phyloP scores from a whole-genome alignment of 768 basidiomycete genomes.

The Naganishia vishniacii region DNA sequence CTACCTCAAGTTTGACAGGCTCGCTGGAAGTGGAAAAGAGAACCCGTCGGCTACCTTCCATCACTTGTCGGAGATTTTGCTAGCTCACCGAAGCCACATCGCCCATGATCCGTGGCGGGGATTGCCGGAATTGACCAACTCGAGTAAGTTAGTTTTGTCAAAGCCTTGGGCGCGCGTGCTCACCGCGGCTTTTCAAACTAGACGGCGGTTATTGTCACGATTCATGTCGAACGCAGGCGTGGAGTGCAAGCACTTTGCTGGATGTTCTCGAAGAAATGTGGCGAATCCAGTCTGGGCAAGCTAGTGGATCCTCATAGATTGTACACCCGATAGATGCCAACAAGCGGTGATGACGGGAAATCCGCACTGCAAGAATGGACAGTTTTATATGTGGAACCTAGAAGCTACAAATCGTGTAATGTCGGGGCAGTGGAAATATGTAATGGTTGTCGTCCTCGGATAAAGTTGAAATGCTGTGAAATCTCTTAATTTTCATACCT shows the following conservation, averaged over 20 bases:
- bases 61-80: conserved; percentile 67
- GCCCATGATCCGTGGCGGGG: conserved; percentile 82
- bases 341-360: too few species aligned
- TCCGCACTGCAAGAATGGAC: too few species aligned
- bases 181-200: conserved; percentile 8
- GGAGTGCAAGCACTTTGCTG: conserved; percentile 87
- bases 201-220: conserved; percentile 70
- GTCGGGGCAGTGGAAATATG: too few species aligned
- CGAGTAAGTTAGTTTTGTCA: neutral
- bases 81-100: conserved; percentile 68
- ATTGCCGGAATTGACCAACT: conserved; percentile 64
- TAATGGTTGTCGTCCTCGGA: too few species aligned
- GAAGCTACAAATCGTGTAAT: too few species aligned
- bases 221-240: conserved; percentile 90
- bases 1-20: conserved; percentile 78
- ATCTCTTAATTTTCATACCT: too few species aligned
- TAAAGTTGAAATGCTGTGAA: too few species aligned
- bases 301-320: neutral
- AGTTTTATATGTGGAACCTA: too few species aligned
- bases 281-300: conserved; percentile 34
- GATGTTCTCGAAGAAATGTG: conserved; percentile 80
- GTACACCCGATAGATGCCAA: too few species aligned
- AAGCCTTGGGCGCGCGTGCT: neutral
- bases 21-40: conserved; percentile 65
- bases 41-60: conserved; percentile 69